Base-by-base conservation (phyloP, 2,329 filamentous ascomycete species). In the Huntiella bhutanensis region DNA sequence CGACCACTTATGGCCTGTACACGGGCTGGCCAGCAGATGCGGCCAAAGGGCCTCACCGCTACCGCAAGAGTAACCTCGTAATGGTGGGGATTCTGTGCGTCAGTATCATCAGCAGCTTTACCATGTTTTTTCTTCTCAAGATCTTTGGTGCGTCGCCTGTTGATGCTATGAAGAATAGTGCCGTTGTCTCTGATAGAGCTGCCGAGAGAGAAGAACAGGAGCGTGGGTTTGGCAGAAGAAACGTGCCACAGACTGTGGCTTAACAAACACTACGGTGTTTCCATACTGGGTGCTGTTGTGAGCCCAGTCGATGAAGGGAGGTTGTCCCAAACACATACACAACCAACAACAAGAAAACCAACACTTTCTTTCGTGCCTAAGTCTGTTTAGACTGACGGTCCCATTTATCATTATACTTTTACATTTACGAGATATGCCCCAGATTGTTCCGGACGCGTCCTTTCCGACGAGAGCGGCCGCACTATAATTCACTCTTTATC, bases 1-100 rank as follows among this genome's bases (percentile, higher is more conserved):
- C 82, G 46, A 93, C 84, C 2, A 93, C 86, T 0, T 94, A 93
- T 58, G 86, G 86, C 10, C 64, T 94, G 41, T 94, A 93, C 60
- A 80, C 79, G 0, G 86, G 86, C 28, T 94, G 86, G 86, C 73
- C 79, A 2, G 78, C 71, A 38, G 86, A 94, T 59, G 74, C 75
- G 6, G 65, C 63, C n/a, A 64, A 70, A 1, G 82, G 82, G 0
- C 73, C 73, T 7, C 68, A 73, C 55, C 79, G 80, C 62, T 92
- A 81, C 62, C 77, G 82, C 52, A 79, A 78, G 59, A 92, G 84
- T 63, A 94, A 92, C 60, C 65, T 87, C 53, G 75, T 80, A 54
- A 92, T 94, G 85, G 77, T 93, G 49, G 86, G 79, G 2, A 94
- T 94, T 47, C 63, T 94, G 15, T 75, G 73, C 51, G 64, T 77